These are phyloP conservation scores for Neonectria magnoliae DNA, from an alignment of 2,329 filamentous ascomycete species.

Conservation along the genomic window DNA sequence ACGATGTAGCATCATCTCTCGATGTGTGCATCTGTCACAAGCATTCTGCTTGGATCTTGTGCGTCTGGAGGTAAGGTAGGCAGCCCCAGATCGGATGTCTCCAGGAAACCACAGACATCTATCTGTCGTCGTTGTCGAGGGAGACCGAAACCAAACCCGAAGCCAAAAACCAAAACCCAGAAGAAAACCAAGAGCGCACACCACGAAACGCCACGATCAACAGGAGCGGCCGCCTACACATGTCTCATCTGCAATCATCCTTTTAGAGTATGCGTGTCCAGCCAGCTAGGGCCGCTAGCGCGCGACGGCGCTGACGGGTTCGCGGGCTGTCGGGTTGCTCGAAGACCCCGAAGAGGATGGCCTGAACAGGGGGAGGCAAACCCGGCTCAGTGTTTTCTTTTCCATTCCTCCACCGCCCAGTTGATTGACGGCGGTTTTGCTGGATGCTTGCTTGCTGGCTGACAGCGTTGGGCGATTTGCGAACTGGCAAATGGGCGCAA, in stretches of 20 bases:
- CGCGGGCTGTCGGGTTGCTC: slow-evolving; percentile 45
- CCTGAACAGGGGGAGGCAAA: slow-evolving; percentile 4
- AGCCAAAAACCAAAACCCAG: not conserved
- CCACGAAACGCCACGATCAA: not conserved
- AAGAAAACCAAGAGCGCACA: not conserved
- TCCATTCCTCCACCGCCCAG: not conserved
- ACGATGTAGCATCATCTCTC: not conserved
- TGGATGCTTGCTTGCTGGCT: not conserved
- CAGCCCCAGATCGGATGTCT: no score
- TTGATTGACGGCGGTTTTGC: not conserved
- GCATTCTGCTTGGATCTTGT: not conserved
- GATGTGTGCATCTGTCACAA: not conserved
- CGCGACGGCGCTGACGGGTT: slow-evolving; percentile 21
- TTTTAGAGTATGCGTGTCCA: not conserved
- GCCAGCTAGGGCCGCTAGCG: slow-evolving; percentile 5
- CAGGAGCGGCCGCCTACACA: not conserved
- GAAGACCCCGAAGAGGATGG: slow-evolving; percentile 44
- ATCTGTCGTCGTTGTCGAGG: no score
- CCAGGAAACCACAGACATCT: no score
- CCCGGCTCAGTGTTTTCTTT: slow-evolving; percentile 14
- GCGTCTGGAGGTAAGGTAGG: not conserved
- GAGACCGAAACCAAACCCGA: not conserved
- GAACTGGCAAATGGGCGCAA: not conserved
- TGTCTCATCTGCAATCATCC: not conserved
- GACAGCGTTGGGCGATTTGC: not conserved